Evolutionary conservation across 257 asterid genomes (phyloP), one percentile per base, ranked within the genome.

Genomic region (Fraxinus anomala): DNA sequence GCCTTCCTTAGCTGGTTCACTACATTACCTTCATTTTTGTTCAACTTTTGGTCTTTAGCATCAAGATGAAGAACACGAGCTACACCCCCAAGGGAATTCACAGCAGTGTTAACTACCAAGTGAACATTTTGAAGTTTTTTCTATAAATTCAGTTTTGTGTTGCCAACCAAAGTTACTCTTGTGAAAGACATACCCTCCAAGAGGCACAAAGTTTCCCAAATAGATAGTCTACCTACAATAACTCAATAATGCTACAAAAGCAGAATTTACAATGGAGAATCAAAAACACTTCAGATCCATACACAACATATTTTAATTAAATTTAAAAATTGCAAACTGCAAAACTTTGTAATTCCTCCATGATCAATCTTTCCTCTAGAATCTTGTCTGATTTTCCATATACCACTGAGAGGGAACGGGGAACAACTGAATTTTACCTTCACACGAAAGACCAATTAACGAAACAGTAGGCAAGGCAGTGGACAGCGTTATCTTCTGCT

Each of bases 1-100:
- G 91, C 99, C 72, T 95, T 95, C 84, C 92, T 95, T 67, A 87
- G 97, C 86, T 95, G 98, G 98, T 95, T 95, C 77, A 81, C 94
- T 23, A 90, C 97, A 0, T 74, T 93, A 11, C 99, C 98, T 6
- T 95, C 99, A 0, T 95, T 92, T 80, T 82, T 92, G 82, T 79
- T 92, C 23, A 92, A 90, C 69, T 94, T 91, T 79, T 94, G 98
- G 99, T 91, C 96, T 3, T 87, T 95, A 79, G 98, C 98, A 76
- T 91, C 98, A 16, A 81, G 96, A 77, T 89, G 87, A 85, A 76
- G 76, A 80, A n/a, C 37, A n/a, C 44, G 24, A 77, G 56, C 71
- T 19, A 23, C 44, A 70, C 37, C 51, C 37, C 26, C 5, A 37
- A 2, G 6, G 76, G 12, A 49, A 54, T 47, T 13, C n/a, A 16